Conservation (phyloP, 352 stramenopile genomes). For the Phytophthora crassamura region DNA sequence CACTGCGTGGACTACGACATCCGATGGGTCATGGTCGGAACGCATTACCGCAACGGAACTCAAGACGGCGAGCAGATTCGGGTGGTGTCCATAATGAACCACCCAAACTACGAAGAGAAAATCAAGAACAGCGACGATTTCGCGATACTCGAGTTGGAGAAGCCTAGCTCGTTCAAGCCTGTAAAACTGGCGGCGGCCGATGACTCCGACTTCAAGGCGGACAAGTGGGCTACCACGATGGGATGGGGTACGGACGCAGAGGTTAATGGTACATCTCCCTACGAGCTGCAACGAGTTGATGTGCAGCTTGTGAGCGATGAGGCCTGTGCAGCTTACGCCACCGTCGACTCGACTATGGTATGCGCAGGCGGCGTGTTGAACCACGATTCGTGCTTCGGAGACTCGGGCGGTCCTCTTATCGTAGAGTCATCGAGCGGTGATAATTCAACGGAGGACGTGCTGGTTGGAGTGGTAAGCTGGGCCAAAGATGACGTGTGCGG, state of each 20-base stretch:
- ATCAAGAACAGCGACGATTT: conserved; percentile 24
- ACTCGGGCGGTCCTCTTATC: conserved; percentile 58
- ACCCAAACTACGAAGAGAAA: conserved; percentile 7
- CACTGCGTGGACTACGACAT: conserved; percentile 5
- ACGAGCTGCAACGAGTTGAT: conserved; percentile 43
- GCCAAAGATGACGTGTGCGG: conserved; percentile 48
- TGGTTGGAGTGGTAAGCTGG: conserved; percentile 60
- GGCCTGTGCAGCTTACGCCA: conserved; percentile 31
- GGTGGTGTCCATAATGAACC: conserved; percentile 4
- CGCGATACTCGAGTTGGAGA: conserved; percentile 51
- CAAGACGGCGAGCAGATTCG: conserved; percentile 20
- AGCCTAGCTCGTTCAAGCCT: conserved; percentile 34
- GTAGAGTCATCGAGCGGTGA: conserved; percentile 2
- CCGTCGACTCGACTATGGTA: conserved; percentile 48
- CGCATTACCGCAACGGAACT: conserved; percentile 15
- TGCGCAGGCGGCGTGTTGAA: conserved; percentile 45
- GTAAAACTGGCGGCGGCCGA: conserved; percentile 33
- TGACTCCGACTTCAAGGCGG: conserved; percentile 27
- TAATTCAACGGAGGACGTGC: conserved; percentile 20
- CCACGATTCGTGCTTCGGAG: conserved; percentile 54
- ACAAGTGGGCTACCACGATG: conserved; percentile 37
- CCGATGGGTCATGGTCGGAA: conserved; percentile 8
- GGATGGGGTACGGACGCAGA: conserved; percentile 39
- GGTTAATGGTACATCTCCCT: conserved; percentile 29
- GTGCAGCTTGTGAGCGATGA: conserved; percentile 42